Evolutionary conservation across 257 asterid species (phyloP).

Genomic region (Mitragyna speciosa): DNA sequence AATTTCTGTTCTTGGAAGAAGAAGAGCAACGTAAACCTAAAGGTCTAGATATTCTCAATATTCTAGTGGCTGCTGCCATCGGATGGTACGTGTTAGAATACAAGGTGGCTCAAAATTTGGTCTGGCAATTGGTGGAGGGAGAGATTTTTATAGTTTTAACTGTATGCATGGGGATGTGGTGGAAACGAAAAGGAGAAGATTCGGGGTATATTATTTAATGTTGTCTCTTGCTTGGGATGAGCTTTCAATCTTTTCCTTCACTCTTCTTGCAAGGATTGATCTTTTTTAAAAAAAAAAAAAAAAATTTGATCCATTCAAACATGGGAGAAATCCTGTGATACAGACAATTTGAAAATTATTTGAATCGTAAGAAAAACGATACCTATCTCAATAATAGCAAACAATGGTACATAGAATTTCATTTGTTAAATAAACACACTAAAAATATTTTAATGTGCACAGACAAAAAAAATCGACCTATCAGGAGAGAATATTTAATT

Average conservation of each 20-base stretch:
- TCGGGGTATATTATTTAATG: constrained; percentile 48
- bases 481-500: too few species aligned
- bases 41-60: constrained; percentile 44
- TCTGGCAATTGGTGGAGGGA: background rate
- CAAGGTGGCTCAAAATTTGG: background rate
- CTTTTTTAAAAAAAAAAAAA: too few species aligned
- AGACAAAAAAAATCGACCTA: too few species aligned
- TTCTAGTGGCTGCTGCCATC: constrained; percentile 51
- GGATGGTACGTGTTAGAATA: background rate
- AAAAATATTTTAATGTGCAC: too few species aligned
- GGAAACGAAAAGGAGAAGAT: constrained; percentile 43
- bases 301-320: background rate
- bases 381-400: too few species aligned
- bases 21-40: constrained; percentile 13
- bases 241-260: constrained; percentile 25
- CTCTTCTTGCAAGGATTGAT: constrained; percentile 34
- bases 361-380: too few species aligned
- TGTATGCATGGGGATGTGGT: background rate
- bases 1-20: background rate
- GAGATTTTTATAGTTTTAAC: constrained; percentile 2
- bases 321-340: too few species aligned
- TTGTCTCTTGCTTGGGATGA: constrained; percentile 25
- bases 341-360: too few species aligned
- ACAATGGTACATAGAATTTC: too few species aligned
- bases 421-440: too few species aligned